These are phyloP conservation scores for Pneumocystis wakefieldiae DNA, from an alignment of 1,139 yeast species.

Conservation along the genomic window DNA sequence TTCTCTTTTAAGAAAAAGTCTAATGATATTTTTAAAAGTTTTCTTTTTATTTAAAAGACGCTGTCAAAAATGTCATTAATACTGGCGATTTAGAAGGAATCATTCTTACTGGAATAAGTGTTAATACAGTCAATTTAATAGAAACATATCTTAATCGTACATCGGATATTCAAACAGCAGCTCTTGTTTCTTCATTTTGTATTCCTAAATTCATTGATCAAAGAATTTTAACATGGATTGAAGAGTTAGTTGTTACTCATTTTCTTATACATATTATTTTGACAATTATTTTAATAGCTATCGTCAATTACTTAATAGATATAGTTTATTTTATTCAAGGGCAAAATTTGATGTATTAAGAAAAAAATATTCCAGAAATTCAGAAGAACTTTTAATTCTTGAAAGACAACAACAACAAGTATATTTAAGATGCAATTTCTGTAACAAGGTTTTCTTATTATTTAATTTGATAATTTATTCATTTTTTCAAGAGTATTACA, in stretches of 20 bases:
- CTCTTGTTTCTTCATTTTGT: constrained; percentile 63
- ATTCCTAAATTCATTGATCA: constrained; percentile 72
- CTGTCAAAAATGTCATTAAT: constrained; percentile 55
- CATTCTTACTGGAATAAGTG: constrained; percentile 77
- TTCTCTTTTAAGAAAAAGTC: constrained; percentile 1
- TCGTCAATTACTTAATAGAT: constrained; percentile 59
- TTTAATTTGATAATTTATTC: not conserved
- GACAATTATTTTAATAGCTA: constrained; percentile 31
- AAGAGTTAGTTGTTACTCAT: constrained; percentile 15
- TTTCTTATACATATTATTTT: not conserved
- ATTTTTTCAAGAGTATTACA: constrained; percentile 3
- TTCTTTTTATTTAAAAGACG: constrained; percentile 47
- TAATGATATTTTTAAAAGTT: constrained; percentile 19
- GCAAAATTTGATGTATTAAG: constrained; percentile 78
- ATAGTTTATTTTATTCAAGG: constrained; percentile 63
- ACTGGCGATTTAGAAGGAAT: constrained; percentile 85
- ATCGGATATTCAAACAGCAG: constrained; percentile 85
- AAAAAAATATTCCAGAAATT: constrained; percentile 44
- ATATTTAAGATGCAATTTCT: constrained; percentile 61
- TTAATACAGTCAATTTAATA: constrained; percentile 61
- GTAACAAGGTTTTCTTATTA: constrained; percentile 38
- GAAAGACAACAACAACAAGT: constrained; percentile 57
- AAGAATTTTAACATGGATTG: constrained; percentile 56
- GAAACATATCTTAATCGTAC: constrained; percentile 84
- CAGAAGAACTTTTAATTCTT: constrained; percentile 35